Evolutionary conservation across 1,139 yeast genomes (phyloP), one percentile per base, ranked within the genome.

Genomic region (Ogataea hybrid): DNA sequence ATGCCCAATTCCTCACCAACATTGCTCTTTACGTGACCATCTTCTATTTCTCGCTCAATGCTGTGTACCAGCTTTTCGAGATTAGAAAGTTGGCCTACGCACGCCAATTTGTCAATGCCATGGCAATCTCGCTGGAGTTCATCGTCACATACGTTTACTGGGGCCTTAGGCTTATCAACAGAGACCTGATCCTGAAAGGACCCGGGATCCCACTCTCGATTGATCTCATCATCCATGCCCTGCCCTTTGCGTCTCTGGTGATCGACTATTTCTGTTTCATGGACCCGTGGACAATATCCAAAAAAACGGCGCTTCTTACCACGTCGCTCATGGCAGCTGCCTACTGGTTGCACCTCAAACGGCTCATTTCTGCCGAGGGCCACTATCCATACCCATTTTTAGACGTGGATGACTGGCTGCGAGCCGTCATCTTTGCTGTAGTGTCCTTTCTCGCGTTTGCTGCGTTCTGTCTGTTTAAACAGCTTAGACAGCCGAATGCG

Each of bases 1-100:
- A 73, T 44, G 74, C 73, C 65, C 89, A 83, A 58, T 83, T 83
- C 57, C 65, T 83, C 37, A 83, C 92, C 11, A 82, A 81, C 56
- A 57, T 81, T 10, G 75, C 84, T 1, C 63, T 82, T 17, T 61
- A 62, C 0, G 62, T 72, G 25, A 73, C 86, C 1, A 51, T 79
- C 11, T 47, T 71, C 4, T 74, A 74, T 33, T 73, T 72, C 43
- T 39, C 52, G 1, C 25, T 73, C 16, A 78, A 77, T 2, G 51
- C 68, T 6, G n/a, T 65, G 1, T 68, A 72, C 15, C 79, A 76
- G 50, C 34, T 64, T 47, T 41, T 66, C 62, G 20, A 48, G 43
- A 4, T 27, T 25, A 14, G 32, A 9, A 44, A 66, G 15, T 67
- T 62, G 42, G 35, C 48, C 5, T 21, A 11, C 7, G 12, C 67